Evolutionary conservation across 176 grass and related monocot genomes (phyloP), one percentile per base, ranked within the genome.

Genomic region (Dendrocalamus sinicus): DNA sequence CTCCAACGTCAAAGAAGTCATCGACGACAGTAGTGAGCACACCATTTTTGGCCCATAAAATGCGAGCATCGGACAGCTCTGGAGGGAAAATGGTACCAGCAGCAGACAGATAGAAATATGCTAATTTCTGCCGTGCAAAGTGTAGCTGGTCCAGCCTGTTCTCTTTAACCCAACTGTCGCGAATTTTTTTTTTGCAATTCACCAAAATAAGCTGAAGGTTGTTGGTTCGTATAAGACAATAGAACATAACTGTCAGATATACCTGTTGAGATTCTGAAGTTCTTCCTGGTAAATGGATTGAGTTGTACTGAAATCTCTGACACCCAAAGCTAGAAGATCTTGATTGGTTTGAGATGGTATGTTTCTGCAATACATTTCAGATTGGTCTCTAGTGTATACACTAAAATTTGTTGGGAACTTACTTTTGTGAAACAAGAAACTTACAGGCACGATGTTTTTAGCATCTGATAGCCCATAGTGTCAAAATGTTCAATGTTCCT

Each of bases 1-100:
- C 92, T 55, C 82, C 89, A 60, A 91, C 44, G 48, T 97, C 95
- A 45, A 97, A 97, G 78, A 97, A 93, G 73, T 97, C 95, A 14
- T 97, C 92, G 22, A 92, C 82, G 1, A 93, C 17, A 14, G 89
- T 93, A 19, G 91, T 89, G 23, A 97, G 91, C 12, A 93, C 91
- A 28, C 58, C 79, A 86, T 93, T 95, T 89, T 90, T 87, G 3
- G 91, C 59, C 91, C 87, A 96, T 7, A 78, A 76, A 20, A 93
- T 83, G 37, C 91, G 94, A 55, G 89, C 91, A 54, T 91, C 84
- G 26, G 81, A 79, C 23, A 93, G 55, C 48, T 93, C 84, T 23
- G 78, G 61, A 58, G 81, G 75, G 32, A 80, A 93, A 65, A 93
- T 70, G 22, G 91, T 96, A 35, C 89, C 80, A 2, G 91, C 94